Base-by-base conservation (phyloP, 176 grass and related monocot species). In the Eragrostis curvula region DNA sequence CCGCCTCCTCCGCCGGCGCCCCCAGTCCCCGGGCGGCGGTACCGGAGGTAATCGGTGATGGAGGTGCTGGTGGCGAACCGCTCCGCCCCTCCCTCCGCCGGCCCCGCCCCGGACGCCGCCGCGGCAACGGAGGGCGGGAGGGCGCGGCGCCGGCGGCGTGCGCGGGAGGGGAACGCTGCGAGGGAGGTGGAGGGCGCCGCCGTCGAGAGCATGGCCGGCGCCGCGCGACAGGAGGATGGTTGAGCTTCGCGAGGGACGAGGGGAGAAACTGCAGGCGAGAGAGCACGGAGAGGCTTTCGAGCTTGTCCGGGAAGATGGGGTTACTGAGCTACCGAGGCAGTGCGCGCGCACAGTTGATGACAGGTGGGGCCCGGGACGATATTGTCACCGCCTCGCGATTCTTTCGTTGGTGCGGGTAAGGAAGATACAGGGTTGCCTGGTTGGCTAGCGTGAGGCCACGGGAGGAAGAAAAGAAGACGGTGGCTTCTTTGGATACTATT, bases 31-130 rank as follows among this genome's bases (percentile, higher is more conserved):
- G 41, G 75, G 57, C 84, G 81, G 24, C 85, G 68, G 89, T 92
- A 97, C 9, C 94, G 86, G 61, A 97, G 81, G 87, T 92, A 97
- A 62, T 94, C 87, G 21, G 87, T 74, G 70, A 89, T 83, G 73
- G 91, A 87, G 71, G 63, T 83, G 49, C 74, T 87, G 8, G 47
- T 68, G 61, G 65, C 57, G 79, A 86, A 86, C 66, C 64, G 77
- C 76, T 88, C 87, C n/a, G 59, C 41, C 15, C 57, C 77, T 1
- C 61, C 73, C 7, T 29, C 68, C 44, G 32, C 32, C 32, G 32
- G 32, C 32, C 13, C 73, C 18, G 15, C 7, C 44, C 16, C 76
- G 0, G 75, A 8, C 17, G 36, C 58, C 6, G 27, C 40, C 12
- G 58, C 15, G 0, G 41, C 23, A 4, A 53, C 12, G 1, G 32